Conservation (phyloP, 208 protist species). For the Leishmania major region DNA sequence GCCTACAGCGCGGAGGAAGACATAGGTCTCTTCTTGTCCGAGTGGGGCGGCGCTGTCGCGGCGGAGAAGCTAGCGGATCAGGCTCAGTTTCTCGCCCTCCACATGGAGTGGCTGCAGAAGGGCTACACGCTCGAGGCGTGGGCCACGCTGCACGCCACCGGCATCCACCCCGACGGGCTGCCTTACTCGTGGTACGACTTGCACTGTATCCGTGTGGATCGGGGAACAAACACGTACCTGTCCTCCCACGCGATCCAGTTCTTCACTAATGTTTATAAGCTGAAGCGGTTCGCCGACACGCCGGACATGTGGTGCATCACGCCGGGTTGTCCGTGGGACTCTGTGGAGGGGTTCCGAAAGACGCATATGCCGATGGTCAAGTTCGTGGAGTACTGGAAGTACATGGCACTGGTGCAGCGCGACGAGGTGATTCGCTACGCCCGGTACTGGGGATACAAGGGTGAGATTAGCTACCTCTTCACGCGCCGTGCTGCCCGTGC, state of each 20-base stretch:
- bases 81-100: constrained; percentile 43
- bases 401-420: constrained; percentile 70
- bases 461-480: constrained; percentile 77
- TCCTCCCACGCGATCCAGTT: constrained; percentile 81
- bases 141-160: constrained; percentile 75
- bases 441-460: constrained; percentile 87
- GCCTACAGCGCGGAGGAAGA: constrained; percentile 42
- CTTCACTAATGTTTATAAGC: constrained; percentile 80
- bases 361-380: constrained; percentile 55
- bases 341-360: constrained; percentile 59
- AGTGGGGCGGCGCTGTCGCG: constrained; percentile 24
- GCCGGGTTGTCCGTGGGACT: constrained; percentile 81
- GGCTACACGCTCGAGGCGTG: constrained; percentile 57
- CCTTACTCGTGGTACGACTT: constrained; percentile 88
- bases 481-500: constrained; percentile 48
- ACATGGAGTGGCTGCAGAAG: constrained; percentile 43
- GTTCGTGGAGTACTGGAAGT: constrained; percentile 91
- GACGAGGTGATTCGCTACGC: constrained; percentile 85
- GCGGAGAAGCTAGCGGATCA: constrained; percentile 18
- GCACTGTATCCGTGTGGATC: constrained; percentile 55
- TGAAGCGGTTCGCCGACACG: constrained; percentile 48
- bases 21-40: constrained; percentile 31
- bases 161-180: constrained; percentile 65
- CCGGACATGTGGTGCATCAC: constrained; percentile 80
- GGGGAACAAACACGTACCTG: constrained; percentile 81